Percentiles rank a stretch among this genome's conserved stretches.
Conservation (phyloP, 805 yeast species). For the Grigorovia yakushimaensis region DNA sequence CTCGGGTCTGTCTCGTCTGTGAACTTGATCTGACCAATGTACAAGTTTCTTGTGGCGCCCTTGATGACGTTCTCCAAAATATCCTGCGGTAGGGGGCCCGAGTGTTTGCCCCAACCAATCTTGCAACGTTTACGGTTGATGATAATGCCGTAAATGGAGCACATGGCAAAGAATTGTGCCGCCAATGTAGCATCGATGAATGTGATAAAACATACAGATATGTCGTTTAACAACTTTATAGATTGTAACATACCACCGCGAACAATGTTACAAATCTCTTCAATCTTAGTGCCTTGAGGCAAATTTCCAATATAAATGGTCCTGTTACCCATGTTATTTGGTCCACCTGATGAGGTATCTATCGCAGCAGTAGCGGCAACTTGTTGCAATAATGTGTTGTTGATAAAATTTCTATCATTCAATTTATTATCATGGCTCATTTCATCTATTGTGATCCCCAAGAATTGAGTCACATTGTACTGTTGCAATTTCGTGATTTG, state of each 20-base stretch:
- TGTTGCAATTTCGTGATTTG: conserved; percentile 91
- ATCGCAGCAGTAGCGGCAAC: conserved; percentile 97
- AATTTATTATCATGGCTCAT: conserved; percentile 70
- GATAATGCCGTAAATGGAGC: conserved; percentile 79
- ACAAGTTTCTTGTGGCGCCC: conserved; percentile 91
- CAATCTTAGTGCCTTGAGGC: conserved; percentile 79
- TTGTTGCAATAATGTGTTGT: conserved; percentile 78
- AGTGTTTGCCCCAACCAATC: conserved; percentile 97
- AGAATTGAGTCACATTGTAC: conserved; percentile 91
- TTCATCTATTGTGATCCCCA: conserved; percentile 77
- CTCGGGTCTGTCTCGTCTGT: background rate
- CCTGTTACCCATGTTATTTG: conserved; percentile 83
- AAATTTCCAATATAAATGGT: conserved; percentile 86
- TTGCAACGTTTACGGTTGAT: conserved; percentile 79
- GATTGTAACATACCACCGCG: conserved; percentile 89
- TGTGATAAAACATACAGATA: conserved; percentile 89
- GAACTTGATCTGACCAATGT: conserved; percentile 60
- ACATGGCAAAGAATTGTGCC: conserved; percentile 92
- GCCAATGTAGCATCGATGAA: conserved; percentile 96
- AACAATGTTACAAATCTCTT: conserved; percentile 91
- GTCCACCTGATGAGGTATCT: conserved; percentile 91
- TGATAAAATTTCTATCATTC: conserved; percentile 47
- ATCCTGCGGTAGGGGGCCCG: conserved; percentile 84
- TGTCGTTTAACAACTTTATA: conserved; percentile 68
- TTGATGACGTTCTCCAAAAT: conserved; percentile 81